Conservation (phyloP, 1,284 basidiomycete species). For the Volvariella volvacea region DNA sequence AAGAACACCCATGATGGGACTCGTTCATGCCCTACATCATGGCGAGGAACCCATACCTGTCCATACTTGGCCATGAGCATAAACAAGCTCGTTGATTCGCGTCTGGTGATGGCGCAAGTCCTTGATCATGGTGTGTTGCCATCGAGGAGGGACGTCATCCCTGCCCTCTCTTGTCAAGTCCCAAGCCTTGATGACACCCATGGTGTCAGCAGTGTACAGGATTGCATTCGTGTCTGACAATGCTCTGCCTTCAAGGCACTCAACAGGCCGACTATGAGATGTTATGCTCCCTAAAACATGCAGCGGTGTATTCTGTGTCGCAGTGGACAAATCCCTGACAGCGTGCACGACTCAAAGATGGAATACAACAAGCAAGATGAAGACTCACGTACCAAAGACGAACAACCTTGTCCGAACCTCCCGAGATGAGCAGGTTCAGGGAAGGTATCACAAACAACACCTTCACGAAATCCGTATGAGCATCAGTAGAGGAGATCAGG, state of each 20-base stretch:
- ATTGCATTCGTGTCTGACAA: conserved; percentile 37
- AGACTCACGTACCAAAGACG: conserved; percentile 79
- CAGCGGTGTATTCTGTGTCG: conserved; percentile 37
- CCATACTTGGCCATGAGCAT: conserved; percentile 71
- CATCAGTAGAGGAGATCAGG: conserved; percentile 64
- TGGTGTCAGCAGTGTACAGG: conserved; percentile 79
- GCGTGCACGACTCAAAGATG: conserved; percentile 71
- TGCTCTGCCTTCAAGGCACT: conserved; percentile 48
- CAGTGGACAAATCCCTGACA: conserved; percentile 54
- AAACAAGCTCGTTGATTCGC: conserved; percentile 67
- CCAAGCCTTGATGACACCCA: conserved; percentile 80
- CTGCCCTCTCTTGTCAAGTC: conserved; percentile 42
- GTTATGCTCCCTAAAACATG: conserved; percentile 58
- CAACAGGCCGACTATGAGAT: conserved; percentile 67
- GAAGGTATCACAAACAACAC: conserved; percentile 63
- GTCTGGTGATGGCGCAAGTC: conserved; percentile 73
- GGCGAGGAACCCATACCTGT: conserved; percentile 59
- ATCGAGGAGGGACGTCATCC: conserved; percentile 34
- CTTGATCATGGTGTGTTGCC: conserved; percentile 46
- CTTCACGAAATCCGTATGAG: conserved; percentile 87
- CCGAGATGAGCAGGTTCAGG: conserved; percentile 69
- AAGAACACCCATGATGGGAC: background rate
- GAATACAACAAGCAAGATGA: conserved; percentile 20
- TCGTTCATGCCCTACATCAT: too few relatives aligned
- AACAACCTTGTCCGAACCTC: conserved; percentile 86